Evolutionary conservation across 371 early-diverging fungal genomes (phyloP), one percentile per base, ranked within the genome.

Genomic region (Mortierella sp.): DNA sequence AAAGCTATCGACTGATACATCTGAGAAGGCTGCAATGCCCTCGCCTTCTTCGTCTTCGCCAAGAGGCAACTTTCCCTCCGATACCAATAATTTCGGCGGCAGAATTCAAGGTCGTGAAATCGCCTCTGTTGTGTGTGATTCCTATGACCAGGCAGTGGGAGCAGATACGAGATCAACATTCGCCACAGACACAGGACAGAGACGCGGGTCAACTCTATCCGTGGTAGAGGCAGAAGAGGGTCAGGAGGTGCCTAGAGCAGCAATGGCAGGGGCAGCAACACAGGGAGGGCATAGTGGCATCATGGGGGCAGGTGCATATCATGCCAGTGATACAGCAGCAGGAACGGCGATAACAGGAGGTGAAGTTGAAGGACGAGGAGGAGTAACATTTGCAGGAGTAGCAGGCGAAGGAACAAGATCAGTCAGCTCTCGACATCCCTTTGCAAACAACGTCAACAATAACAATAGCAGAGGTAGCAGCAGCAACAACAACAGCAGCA

Each of bases 231-330:
- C 58, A 58, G 72, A 70, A 35, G 61, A 71, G 60, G 71, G 67
- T 76, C 77, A 76, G 77, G 72, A 76, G 77, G 63, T 59, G 64
- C 54, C 66, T 65, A 58, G 43, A 65, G 55, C 66, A 62, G 65
- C 63, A 57, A 62, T 54, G 32, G 71, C 68, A 76, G 77, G 75
- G 75, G 66, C 64, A 61, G 60, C 66, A 59, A 61, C 39, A 57
- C 26, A 52, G 35, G 66, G 57, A 69, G 70, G 37, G 72, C 51
- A 67, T 26, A 71, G 64, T 57, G 70, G 66, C 60, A 76, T 76
- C 76, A 70, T 70, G 76, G 65, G 76, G 66, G 66, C 71, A 70
- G 66, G 37, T 70, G 70, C 71, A 70, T 70, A 66, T 75, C 67
- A 75, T 75, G 67, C 76, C 71, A 75, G 59, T 26, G 66, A 62